Percentiles rank a stretch among this genome's conserved stretches.
Evolutionary conservation across 371 early-diverging fungal genomes (phyloP).

Genomic region (Actinomucor elegans): DNA sequence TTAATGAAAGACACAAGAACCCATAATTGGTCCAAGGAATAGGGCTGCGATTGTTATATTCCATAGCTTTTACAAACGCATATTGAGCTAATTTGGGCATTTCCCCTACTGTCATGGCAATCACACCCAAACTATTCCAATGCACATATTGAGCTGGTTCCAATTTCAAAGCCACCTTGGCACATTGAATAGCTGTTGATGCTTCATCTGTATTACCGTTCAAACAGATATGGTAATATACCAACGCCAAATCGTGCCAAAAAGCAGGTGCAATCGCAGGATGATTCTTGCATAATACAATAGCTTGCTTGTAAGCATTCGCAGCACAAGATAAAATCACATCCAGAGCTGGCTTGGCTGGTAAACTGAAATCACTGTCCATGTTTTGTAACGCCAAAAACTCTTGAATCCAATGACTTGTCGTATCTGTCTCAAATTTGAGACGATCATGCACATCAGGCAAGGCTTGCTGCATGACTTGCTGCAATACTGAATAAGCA

Average conservation of each 20-base stretch:
- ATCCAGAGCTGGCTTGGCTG: conserved; percentile 36
- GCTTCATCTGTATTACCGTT: conserved; percentile 12
- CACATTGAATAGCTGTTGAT: conserved; percentile 45
- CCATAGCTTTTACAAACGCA: conserved; percentile 80
- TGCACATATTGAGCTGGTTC: conserved; percentile 59
- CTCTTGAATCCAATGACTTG: conserved; percentile 30
- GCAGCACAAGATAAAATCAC: conserved; percentile 46
- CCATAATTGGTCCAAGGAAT: conserved; percentile 86
- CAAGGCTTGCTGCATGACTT: conserved; percentile 21
- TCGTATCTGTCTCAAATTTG: conserved; percentile 35
- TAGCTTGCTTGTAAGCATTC: conserved; percentile 54
- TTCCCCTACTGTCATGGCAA: conserved; percentile 37
- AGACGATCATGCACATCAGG: conserved; percentile 36
- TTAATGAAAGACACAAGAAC: conserved; percentile 70
- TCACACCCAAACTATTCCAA: conserved; percentile 82
- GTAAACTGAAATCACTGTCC: conserved; percentile 25
- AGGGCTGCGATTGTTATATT: conserved; percentile 64
- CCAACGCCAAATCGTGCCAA: conserved; percentile 52
- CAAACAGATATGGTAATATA: conserved; percentile 37
- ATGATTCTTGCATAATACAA: conserved; percentile 43
- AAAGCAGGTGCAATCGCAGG: conserved; percentile 33
- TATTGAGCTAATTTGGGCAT: conserved; percentile 78
- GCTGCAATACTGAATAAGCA: conserved; percentile 31
- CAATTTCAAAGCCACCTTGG: conserved; percentile 65
- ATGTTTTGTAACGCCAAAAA: conserved; percentile 29